Percentiles rank a stretch among this genome's conserved stretches.
These are phyloP conservation scores for Hanseniaspora vineae DNA, from an alignment of 805 yeast species.

Conservation along the genomic window DNA sequence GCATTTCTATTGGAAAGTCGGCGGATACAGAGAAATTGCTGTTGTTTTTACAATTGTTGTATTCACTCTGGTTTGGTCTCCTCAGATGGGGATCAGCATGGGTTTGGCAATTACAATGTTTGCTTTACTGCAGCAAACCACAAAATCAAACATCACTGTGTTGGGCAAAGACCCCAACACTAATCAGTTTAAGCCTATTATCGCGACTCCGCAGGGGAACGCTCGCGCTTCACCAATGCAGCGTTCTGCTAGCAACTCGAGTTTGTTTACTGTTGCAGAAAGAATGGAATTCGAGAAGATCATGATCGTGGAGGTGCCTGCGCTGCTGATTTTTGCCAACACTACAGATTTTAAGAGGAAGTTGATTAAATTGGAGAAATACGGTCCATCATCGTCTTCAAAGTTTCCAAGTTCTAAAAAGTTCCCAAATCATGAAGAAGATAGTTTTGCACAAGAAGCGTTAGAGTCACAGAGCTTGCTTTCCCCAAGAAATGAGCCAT, in stretches of 20 bases:
- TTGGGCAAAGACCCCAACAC: constrained; percentile 26
- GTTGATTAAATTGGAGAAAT: constrained; percentile 5
- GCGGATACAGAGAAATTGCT: constrained; percentile 28
- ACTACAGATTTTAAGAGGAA: constrained; percentile 4
- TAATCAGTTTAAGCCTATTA: constrained; percentile 4
- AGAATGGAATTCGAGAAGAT: constrained; percentile 5
- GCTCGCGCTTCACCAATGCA: neutral
- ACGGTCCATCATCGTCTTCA: constrained; percentile 6
- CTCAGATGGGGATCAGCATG: constrained; percentile 26
- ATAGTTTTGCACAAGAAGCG: no score
- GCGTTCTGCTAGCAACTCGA: neutral
- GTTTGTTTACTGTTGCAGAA: neutral
- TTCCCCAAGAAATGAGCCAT: neutral
- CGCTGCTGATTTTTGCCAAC: constrained; percentile 5
- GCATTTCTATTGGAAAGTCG: constrained; percentile 29
- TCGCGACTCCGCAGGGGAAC: constrained; percentile 1
- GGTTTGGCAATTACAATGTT: constrained; percentile 27
- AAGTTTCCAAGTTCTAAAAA: neutral
- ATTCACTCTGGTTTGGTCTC: constrained; percentile 21
- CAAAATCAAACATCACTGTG: constrained; percentile 32
- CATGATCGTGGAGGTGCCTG: constrained; percentile 6
- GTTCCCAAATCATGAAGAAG: no score
- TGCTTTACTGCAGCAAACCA: constrained; percentile 27
- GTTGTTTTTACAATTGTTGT: constrained; percentile 12
- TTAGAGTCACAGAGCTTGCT: no score